A percentile compares a stretch with the other conserved stretches of the same genome.
Evolutionary conservation across 768 basidiomycete genomes (phyloP).

Genomic region (Boletales sp.): DNA sequence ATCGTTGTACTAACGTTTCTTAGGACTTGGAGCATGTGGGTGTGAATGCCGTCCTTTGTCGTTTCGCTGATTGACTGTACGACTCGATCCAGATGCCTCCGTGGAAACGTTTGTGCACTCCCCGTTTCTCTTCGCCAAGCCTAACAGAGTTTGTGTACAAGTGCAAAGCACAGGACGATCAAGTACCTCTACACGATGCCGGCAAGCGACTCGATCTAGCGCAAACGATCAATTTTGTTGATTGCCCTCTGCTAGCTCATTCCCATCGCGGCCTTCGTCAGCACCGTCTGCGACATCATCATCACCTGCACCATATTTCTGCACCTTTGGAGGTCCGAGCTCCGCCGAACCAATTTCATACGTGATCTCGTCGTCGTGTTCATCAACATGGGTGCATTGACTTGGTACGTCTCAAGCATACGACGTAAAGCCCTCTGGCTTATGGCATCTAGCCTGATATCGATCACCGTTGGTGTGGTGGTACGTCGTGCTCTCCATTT

Average conservation of each 20-base stretch:
- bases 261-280: neutral
- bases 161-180: neutral
- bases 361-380: slow-evolving; percentile 11
- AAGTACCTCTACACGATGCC: slow-evolving; percentile 6
- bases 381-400: slow-evolving; percentile 13
- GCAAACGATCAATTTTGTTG: neutral
- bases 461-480: slow-evolving; percentile 1
- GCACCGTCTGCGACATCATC: slow-evolving; percentile 10
- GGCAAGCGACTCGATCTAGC: neutral
- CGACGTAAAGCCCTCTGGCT: too few species aligned
- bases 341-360: slow-evolving; percentile 3
- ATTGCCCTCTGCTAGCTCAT: slow-evolving; percentile 2
- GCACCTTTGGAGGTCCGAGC: slow-evolving; percentile 9
- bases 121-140: neutral
- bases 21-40: slow-evolving; percentile 7
- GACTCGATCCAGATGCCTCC: neutral
- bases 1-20: neutral
- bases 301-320: slow-evolving; percentile 11
- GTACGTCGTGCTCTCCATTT: neutral
- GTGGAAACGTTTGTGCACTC: slow-evolving; percentile 2
- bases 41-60: too few species aligned
- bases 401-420: slow-evolving; percentile 3
- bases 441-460: slow-evolving; percentile 4
- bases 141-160: neutral
- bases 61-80: neutral